Conservation (phyloP, 139 green algal genomes). For the Penium margaritaceum region DNA sequence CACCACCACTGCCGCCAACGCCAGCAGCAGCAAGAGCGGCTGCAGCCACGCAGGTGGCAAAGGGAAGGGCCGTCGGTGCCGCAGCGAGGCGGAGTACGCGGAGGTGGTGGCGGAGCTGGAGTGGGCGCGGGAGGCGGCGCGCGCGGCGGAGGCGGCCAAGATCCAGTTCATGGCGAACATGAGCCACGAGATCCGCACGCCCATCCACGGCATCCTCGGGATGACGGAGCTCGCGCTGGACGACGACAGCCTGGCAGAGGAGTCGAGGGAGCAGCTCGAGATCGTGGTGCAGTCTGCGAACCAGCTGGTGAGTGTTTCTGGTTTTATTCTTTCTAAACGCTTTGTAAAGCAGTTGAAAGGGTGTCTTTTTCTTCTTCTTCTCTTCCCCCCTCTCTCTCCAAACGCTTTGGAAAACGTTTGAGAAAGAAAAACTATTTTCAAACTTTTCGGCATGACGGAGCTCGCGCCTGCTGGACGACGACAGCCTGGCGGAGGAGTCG, state of each 20-base stretch:
- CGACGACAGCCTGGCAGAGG: not conserved
- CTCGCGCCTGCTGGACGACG: slow-evolving; percentile 26
- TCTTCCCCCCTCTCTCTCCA: no score
- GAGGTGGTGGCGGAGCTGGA: not conserved
- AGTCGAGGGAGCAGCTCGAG: slow-evolving; percentile 19
- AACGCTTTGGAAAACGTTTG: no score
- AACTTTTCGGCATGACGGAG: slow-evolving; percentile 16
- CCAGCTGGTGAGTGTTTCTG: slow-evolving; percentile 13
- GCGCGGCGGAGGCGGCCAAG: not conserved
- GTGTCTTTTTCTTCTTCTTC: no score
- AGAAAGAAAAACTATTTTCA: no score
- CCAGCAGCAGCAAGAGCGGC: no score
- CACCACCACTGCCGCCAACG: no score
- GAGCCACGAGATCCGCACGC: slow-evolving; percentile 19
- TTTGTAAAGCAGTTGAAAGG: no score
- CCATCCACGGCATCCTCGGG: slow-evolving; percentile 35
- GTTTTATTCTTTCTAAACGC: no score
- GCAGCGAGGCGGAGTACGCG: no score
- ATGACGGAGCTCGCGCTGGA: slow-evolving; percentile 24
- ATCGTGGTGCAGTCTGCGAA: slow-evolving; percentile 19
- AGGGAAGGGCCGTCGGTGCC: no score
- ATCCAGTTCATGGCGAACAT: slow-evolving; percentile 12
- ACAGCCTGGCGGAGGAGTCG: not conserved
- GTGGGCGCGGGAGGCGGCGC: not conserved
- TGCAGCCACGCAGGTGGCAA: no score